Evolutionary conservation across 352 stramenopile species (phyloP).

Genomic region (Phytophthora macrochlamydospora): DNA sequence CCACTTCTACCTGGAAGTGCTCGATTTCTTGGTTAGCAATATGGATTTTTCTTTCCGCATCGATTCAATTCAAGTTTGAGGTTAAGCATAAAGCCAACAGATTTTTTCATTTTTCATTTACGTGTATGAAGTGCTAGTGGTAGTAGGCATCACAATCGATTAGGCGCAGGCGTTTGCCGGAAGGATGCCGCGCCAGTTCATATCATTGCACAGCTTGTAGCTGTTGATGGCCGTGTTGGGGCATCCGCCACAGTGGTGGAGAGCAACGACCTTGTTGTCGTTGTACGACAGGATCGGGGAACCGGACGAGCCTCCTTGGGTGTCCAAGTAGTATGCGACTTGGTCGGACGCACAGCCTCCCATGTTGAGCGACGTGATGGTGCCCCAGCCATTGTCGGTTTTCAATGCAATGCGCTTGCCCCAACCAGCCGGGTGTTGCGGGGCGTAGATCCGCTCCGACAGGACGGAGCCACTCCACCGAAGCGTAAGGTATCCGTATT

Average conservation of each 20-base stretch:
- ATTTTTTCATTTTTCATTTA: neutral
- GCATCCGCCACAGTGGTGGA: constrained; percentile 82
- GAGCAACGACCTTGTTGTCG: constrained; percentile 68
- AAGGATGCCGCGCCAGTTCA: constrained; percentile 44
- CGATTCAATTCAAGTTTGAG: no score
- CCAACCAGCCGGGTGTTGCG: constrained; percentile 63
- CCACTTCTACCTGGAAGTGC: neutral
- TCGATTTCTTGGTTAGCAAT: no score
- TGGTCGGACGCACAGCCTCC: constrained; percentile 53
- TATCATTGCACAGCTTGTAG: constrained; percentile 56
- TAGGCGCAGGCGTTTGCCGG: constrained; percentile 41
- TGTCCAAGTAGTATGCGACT: constrained; percentile 76
- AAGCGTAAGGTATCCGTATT: constrained; percentile 64
- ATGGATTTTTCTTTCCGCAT: no score
- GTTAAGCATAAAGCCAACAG: neutral
- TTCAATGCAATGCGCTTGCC: constrained; percentile 78
- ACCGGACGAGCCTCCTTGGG: constrained; percentile 69
- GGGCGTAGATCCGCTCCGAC: constrained; percentile 60
- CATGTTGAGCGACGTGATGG: constrained; percentile 47
- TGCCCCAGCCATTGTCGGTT: constrained; percentile 36
- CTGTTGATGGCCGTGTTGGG: constrained; percentile 76
- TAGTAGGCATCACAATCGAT: neutral
- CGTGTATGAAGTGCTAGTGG: neutral
- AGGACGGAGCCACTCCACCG: constrained; percentile 43
- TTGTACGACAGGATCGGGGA: constrained; percentile 61